Evolutionary conservation across 225 moss, liverwort and hornwort species (phyloP).

Genomic region (Lunularia cruciata): DNA sequence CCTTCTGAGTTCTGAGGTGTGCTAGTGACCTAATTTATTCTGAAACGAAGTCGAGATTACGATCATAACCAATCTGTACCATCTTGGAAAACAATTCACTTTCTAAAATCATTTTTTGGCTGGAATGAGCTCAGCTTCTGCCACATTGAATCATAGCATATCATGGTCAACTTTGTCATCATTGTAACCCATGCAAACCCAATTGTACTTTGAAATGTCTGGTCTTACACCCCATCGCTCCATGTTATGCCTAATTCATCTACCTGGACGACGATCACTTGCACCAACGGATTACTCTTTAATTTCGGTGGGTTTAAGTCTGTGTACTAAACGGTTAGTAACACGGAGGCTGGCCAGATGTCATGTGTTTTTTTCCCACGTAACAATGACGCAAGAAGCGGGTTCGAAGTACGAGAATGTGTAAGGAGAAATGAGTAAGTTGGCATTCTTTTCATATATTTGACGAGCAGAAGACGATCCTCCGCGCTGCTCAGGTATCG

Average conservation of each 20-base stretch:
- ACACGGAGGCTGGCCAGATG: slow-evolving; percentile 7
- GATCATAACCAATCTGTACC: slow-evolving; percentile 18
- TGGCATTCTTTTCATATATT: background rate
- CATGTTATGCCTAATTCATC: slow-evolving; percentile 1
- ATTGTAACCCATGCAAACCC: slow-evolving; percentile 10
- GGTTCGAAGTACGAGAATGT: slow-evolving; percentile 12
- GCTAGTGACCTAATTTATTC: slow-evolving; percentile 3
- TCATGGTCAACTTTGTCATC: slow-evolving; percentile 20
- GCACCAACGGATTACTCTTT: background rate
- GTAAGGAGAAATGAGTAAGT: slow-evolving; percentile 1
- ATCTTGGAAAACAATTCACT: background rate
- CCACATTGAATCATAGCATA: slow-evolving; percentile 10
- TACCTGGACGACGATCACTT: background rate
- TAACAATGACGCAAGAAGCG: background rate
- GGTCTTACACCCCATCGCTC: background rate
- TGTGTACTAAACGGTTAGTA: slow-evolving; percentile 14
- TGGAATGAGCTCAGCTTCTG: background rate
- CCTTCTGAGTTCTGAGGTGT: too few relatives aligned
- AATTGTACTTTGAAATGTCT: background rate
- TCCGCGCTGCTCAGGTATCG: too few relatives aligned
- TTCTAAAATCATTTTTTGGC: slow-evolving; percentile 1
- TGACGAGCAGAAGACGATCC: background rate
- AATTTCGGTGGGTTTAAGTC: background rate
- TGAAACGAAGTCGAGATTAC: slow-evolving; percentile 9
- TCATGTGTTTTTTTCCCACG: slow-evolving; percentile 12